Evolutionary conservation across 225 moss, liverwort and hornwort genomes (phyloP).

Genomic region (Physcomitrium patens): DNA sequence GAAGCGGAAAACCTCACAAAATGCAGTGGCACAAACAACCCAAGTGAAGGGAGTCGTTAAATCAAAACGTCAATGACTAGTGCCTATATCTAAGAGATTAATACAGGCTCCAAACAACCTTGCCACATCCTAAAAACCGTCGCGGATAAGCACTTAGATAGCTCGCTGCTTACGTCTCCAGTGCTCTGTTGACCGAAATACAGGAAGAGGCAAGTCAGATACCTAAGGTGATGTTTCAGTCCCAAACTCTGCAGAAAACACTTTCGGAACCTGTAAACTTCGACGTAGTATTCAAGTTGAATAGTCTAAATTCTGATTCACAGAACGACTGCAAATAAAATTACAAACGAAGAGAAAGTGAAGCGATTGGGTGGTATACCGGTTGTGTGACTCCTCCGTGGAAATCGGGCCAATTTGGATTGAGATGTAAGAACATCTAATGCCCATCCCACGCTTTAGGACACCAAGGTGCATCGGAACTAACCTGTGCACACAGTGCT

Average conservation of each 20-base stretch:
- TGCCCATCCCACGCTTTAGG: conserved; percentile 27
- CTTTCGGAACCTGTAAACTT: neutral
- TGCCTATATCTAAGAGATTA: conserved; percentile 40
- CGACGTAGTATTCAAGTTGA: neutral
- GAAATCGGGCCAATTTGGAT: conserved; percentile 27
- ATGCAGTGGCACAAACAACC: conserved; percentile 45
- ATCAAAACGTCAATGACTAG: conserved; percentile 31
- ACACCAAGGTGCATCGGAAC: conserved; percentile 29
- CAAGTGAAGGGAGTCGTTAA: conserved; percentile 36
- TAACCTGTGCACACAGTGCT: conserved; percentile 31
- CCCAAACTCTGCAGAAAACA: neutral
- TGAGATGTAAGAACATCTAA: conserved; percentile 28
- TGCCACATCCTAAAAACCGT: conserved; percentile 41
- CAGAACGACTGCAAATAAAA: neutral
- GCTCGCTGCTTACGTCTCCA: conserved; percentile 38
- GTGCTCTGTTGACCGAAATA: conserved; percentile 29
- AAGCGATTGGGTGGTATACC: conserved; percentile 35
- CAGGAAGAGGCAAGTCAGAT: conserved; percentile 23
- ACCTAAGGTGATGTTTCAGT: neutral
- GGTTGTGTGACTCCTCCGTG: conserved; percentile 28
- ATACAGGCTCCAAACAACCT: conserved; percentile 24
- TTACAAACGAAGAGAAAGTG: neutral
- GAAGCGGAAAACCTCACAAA: conserved; percentile 36
- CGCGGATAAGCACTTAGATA: conserved; percentile 30
- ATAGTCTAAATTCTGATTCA: neutral